A percentile compares a stretch with the other conserved stretches of the same genome.
These are phyloP conservation scores for Wickerhamomyces kurtzmanii DNA, from an alignment of 805 yeast species.

Conservation along the genomic window DNA sequence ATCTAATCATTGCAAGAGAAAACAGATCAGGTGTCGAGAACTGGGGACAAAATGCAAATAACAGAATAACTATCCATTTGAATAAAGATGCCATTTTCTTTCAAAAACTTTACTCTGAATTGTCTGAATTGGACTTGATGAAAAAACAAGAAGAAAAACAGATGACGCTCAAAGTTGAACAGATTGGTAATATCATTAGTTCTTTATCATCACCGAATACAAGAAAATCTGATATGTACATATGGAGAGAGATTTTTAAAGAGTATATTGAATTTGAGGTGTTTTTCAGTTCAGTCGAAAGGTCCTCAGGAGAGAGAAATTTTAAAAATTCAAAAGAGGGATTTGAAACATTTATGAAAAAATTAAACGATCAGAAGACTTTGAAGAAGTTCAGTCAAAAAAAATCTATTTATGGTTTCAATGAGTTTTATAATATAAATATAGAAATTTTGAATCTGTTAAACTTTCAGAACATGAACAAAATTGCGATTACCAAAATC, in stretches of 20 bases:
- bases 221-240: conserved; percentile 44
- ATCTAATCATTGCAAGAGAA: background rate
- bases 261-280: conserved; percentile 58
- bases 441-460: conserved; percentile 43
- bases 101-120: conserved; percentile 44
- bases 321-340: conserved; percentile 35
- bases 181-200: conserved; percentile 28
- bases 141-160: conserved; percentile 21
- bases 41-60: conserved; percentile 8
- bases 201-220: conserved; percentile 28
- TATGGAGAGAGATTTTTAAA: conserved; percentile 63
- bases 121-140: conserved; percentile 36
- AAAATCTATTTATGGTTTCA: conserved; percentile 33
- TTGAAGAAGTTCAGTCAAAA: conserved; percentile 34
- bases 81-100: conserved; percentile 54
- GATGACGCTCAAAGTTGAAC: conserved; percentile 32
- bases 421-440: conserved; percentile 43
- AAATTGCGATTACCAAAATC: conserved; percentile 56
- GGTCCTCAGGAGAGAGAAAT: conserved; percentile 32
- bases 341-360: conserved; percentile 28
- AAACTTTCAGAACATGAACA: conserved; percentile 52
- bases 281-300: conserved; percentile 44
- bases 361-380: conserved; percentile 26
- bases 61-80: conserved; percentile 22
- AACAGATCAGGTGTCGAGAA: conserved; percentile 1